A percentile compares a stretch with the other conserved stretches of the same genome.
These are phyloP conservation scores for Ceratorhiza oryzae-sativae DNA, from an alignment of 1,284 basidiomycete genomes.

Conservation along the genomic window DNA sequence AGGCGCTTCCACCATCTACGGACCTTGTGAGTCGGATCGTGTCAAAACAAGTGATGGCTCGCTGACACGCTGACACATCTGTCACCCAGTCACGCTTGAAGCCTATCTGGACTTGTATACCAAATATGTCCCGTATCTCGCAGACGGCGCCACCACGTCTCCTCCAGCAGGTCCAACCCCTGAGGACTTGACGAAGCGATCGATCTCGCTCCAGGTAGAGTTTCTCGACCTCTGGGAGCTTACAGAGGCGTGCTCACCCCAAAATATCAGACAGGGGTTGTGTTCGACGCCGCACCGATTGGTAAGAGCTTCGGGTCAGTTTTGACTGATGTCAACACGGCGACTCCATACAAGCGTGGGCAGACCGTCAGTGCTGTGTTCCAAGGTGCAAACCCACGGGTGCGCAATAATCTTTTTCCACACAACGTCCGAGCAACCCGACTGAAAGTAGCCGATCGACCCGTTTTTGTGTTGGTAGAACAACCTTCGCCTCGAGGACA, in stretches of 20 bases:
- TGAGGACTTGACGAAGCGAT: conserved; percentile 67
- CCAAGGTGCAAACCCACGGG: conserved; percentile 80
- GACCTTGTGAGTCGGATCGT: conserved; percentile 62
- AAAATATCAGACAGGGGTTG: conserved; percentile 61
- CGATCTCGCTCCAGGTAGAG: conserved; percentile 70
- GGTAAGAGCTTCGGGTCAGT: conserved; percentile 72
- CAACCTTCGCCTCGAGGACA: conserved; percentile 75
- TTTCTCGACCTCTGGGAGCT: conserved; percentile 6
- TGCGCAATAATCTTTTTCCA: conserved; percentile 49
- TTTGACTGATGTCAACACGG: conserved; percentile 63
- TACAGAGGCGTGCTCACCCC: background rate
- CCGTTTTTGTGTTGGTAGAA: conserved; percentile 64
- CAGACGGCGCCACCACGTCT: conserved; percentile 57
- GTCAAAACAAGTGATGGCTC: background rate
- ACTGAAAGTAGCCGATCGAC: background rate
- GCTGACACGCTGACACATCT: conserved; percentile 18
- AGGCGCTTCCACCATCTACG: conserved; percentile 82
- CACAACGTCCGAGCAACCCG: background rate
- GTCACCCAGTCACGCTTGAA: conserved; percentile 69
- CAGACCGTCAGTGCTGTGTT: conserved; percentile 70
- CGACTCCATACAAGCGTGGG: conserved; percentile 61
- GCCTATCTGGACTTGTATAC: conserved; percentile 81
- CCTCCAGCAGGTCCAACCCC: conserved; percentile 71
- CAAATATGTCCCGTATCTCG: conserved; percentile 67
- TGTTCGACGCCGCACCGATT: conserved; percentile 65